phyloP scores from a whole-genome alignment of 768 basidiomycete genomes.

The Mycena amicta region DNA sequence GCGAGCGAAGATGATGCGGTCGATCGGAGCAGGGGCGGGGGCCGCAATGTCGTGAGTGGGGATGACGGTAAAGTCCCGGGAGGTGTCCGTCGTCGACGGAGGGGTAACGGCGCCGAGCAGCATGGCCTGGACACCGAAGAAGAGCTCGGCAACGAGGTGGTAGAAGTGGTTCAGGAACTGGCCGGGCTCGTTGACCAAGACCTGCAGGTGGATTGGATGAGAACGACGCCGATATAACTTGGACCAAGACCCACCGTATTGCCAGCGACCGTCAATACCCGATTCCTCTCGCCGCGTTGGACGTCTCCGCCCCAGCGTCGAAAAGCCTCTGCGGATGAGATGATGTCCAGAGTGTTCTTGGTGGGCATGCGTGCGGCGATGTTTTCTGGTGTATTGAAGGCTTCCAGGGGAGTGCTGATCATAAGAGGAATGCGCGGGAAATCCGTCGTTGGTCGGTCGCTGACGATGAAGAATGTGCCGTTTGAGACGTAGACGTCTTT shows the following conservation, averaged over 20 bases:
- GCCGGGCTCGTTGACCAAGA: conserved; percentile 65
- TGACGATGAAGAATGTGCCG: conserved; percentile 74
- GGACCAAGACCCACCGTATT: conserved; percentile 63
- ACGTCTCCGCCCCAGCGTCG: conserved; percentile 56
- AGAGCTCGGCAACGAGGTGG: conserved; percentile 80
- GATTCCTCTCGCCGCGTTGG: conserved; percentile 35
- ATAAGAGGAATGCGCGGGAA: conserved; percentile 56
- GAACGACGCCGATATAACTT: neutral
- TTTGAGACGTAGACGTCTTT: conserved; percentile 73
- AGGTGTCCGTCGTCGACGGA: conserved; percentile 21
- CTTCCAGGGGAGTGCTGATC: conserved; percentile 66
- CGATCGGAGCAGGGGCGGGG: conserved; percentile 52
- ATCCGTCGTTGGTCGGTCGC: conserved; percentile 31
- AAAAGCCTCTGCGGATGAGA: conserved; percentile 61
- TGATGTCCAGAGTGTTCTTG: conserved; percentile 57
- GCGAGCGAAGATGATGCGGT: conserved; percentile 73
- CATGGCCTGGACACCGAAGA: conserved; percentile 74
- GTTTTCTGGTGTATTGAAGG: conserved; percentile 63
- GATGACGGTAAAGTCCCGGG: conserved; percentile 1
- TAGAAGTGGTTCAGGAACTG: conserved; percentile 85
- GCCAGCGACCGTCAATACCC: conserved; percentile 68
- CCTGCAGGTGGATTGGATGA: conserved; percentile 32
- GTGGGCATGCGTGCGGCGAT: conserved; percentile 69
- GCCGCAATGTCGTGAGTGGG: neutral
- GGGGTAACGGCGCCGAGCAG: conserved; percentile 56